Evolutionary conservation across 176 grass and related monocot genomes (phyloP), one percentile per base, ranked within the genome.

Genomic region (Aegilops tauschii): DNA sequence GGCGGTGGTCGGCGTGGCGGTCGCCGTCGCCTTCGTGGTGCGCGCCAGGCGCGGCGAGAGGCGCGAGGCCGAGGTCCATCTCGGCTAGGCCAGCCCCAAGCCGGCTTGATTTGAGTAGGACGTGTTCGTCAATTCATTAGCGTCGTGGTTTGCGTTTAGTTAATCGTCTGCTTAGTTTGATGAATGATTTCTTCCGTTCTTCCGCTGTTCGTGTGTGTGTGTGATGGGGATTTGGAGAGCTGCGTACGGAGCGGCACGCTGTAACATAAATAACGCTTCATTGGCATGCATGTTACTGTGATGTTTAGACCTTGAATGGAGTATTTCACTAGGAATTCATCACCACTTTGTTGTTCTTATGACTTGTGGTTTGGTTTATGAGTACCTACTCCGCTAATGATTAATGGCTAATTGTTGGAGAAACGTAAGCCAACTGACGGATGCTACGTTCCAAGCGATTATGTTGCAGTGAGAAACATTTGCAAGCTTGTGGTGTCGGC

Each of bases 21-120:
- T 65, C 23, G 86, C 86, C 76, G 90, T 81, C 37, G 90, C 90
- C 12, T 91, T 88, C 82, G 90, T 77, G 5, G 82, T 91, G 82
- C 90, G 86, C 81, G 69, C 77, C 76, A 49, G 81, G 76, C 89
- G 89, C 80, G 73, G n/a, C 54, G 68, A 36, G 8, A 27, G 80
- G 59, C 80, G 89, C 85, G 85, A 65, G 17, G 1, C 69, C 0
- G 89, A 66, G 81, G 89, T 81, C 29, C 77, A 36, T 4, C 90
- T 91, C 50, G 85, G 85, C 73, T 75, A 14, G 9, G 17, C 17
- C 2, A 0, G 70, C 37, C 39, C 25, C 35, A 4, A 12, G 70
- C n/a, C 1, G 11, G 70, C 69, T 21, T 36, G 0, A 18, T 0
- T 72, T 23, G 11, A 1, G 17, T 18, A 47, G 58, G 58, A 8